A percentile compares a stretch with the other conserved stretches of the same genome.
These are phyloP conservation scores for Primulina tabacum DNA, from an alignment of 257 asterid species.

Conservation along the genomic window DNA sequence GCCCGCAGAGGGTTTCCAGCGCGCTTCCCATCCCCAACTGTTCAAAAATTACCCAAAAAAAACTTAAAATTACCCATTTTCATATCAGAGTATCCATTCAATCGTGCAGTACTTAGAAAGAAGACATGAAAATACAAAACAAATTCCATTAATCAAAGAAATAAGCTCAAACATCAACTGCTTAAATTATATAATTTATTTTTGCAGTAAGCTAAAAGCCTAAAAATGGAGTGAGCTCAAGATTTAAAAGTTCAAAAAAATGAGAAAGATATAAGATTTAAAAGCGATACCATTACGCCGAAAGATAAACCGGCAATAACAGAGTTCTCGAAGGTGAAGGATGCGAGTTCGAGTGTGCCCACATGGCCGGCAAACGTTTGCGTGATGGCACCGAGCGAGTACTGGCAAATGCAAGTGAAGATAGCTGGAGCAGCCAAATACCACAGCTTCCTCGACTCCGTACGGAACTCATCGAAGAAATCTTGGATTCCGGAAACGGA, in stretches of 20 bases:
- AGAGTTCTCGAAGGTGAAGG: slow-evolving; percentile 27
- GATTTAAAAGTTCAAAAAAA: no score
- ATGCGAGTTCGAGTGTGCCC: slow-evolving; percentile 30
- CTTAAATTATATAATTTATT: background rate
- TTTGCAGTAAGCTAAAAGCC: no score
- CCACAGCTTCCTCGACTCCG: slow-evolving; percentile 29
- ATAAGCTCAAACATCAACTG: no score
- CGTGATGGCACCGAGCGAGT: slow-evolving; percentile 30
- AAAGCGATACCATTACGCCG: slow-evolving; percentile 21
- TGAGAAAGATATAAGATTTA: background rate
- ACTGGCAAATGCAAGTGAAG: slow-evolving; percentile 32
- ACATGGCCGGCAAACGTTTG: slow-evolving; percentile 31
- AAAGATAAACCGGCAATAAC: slow-evolving; percentile 25
- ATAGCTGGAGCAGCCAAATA: slow-evolving; percentile 30
- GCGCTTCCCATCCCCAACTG: slow-evolving; percentile 69
- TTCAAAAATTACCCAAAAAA: background rate
- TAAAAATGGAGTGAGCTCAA: background rate
- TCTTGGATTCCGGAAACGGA: slow-evolving; percentile 11
- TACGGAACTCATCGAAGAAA: slow-evolving; percentile 19
- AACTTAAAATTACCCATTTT: no score
- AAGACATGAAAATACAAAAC: no score
- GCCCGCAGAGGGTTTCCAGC: slow-evolving; percentile 55
- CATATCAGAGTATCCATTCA: no score
- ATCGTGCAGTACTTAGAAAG: no score
- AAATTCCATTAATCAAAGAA: no score